These are phyloP conservation scores for Begonia loranthoides DNA, from an alignment of 306 rosid species.

Conservation along the genomic window DNA sequence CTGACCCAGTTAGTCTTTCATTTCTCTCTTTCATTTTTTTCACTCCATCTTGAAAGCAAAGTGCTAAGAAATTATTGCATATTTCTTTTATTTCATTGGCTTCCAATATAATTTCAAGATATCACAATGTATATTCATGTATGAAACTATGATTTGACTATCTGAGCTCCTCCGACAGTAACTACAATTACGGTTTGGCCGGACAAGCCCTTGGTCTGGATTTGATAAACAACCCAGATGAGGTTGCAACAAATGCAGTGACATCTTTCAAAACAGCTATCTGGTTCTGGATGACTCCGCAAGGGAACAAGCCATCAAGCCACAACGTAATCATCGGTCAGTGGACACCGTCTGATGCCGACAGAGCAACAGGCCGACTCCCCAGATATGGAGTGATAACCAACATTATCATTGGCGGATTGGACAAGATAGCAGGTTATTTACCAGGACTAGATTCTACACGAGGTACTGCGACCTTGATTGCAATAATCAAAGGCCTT, in stretches of 20 bases:
- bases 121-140: no score
- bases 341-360: conserved; percentile 39
- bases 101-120: no score
- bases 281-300: conserved; percentile 80
- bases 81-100: no score
- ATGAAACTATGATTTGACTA: no score
- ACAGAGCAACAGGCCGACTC: conserved; percentile 10
- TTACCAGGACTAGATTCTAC: conserved; percentile 22
- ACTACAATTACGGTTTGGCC: conserved; percentile 50
- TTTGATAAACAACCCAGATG: conserved; percentile 35
- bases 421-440: conserved; percentile 13
- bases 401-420: conserved; percentile 34
- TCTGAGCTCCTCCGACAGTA: conserved; percentile 15
- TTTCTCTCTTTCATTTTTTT: no score
- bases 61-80: no score
- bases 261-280: conserved; percentile 50
- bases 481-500: conserved; percentile 22
- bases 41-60: no score
- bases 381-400: conserved; percentile 20
- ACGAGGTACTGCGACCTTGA: conserved; percentile 29
- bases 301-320: conserved; percentile 52
- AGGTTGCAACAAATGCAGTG: conserved; percentile 27
- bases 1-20: conserved; percentile 27
- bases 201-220: conserved; percentile 24
- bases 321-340: conserved; percentile 36